phyloP scores from a whole-genome alignment of 768 basidiomycete genomes.

The Naganishia onofrii region DNA sequence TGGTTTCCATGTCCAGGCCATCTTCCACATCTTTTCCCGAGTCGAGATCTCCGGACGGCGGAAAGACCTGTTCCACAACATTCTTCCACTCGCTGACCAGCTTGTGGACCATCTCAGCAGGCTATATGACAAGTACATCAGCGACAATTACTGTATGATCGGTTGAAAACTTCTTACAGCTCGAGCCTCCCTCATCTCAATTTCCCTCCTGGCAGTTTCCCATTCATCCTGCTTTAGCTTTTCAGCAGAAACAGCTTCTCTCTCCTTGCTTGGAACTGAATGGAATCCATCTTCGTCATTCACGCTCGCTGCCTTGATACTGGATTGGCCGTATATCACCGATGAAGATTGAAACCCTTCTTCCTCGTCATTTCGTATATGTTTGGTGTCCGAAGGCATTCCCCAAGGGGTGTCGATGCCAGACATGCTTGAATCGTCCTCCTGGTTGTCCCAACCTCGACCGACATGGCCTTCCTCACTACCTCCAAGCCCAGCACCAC shows the following conservation, averaged over 20 bases:
- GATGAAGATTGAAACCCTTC: conserved; percentile 11
- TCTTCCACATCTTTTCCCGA: conserved; percentile 31
- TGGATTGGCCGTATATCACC: not conserved
- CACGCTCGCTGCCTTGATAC: not conserved
- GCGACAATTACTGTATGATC: too few relatives aligned
- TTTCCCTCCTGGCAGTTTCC: conserved; percentile 45
- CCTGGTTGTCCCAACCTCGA: conserved; percentile 5
- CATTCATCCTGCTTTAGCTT: conserved; percentile 43
- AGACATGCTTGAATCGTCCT: not conserved
- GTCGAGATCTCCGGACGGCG: conserved; percentile 31
- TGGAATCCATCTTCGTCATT: conserved; percentile 18
- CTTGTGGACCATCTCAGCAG: conserved; percentile 39
- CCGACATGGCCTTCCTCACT: not conserved
- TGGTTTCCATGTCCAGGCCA: conserved; percentile 4
- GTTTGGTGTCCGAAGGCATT: not conserved
- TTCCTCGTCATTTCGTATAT: conserved; percentile 9
- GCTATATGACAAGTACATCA: conserved; percentile 18
- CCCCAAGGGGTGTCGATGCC: conserved; percentile 8
- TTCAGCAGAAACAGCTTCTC: not conserved
- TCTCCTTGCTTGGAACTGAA: not conserved
- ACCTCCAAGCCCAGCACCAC: not conserved
- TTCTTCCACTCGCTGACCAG: conserved; percentile 38
- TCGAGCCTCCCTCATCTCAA: conserved; percentile 38
- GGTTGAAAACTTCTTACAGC: too few relatives aligned
- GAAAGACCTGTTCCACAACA: conserved; percentile 19